Percentiles rank a stretch among this genome's conserved stretches.
phyloP scores from a whole-genome alignment of 768 basidiomycete genomes.

The Inosperma sp. region DNA sequence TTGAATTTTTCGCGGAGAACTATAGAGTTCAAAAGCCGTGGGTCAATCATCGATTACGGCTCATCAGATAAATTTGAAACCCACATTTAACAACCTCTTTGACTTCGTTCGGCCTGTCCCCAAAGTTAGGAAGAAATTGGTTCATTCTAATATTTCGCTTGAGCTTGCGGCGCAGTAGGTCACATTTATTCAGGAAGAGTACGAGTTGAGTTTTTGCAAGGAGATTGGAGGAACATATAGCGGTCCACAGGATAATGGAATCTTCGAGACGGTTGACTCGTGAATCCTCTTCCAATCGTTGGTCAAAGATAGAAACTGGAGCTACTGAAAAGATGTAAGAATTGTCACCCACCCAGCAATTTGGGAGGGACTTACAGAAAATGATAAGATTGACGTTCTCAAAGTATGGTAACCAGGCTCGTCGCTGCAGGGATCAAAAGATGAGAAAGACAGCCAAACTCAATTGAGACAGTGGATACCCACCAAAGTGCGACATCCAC shows the following conservation, averaged over 20 bases:
- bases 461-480: slow-evolving; percentile 15
- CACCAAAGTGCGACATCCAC: slow-evolving; percentile 66
- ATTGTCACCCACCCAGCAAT: too few species aligned
- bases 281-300: slow-evolving; percentile 64
- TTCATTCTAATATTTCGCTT: slow-evolving; percentile 53
- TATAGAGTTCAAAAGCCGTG: too few species aligned
- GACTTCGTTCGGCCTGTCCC: slow-evolving; percentile 63
- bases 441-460: neutral
- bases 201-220: slow-evolving; percentile 58
- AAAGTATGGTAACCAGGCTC: slow-evolving; percentile 78
- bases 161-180: slow-evolving; percentile 63
- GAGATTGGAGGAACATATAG: slow-evolving; percentile 61
- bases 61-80: slow-evolving; percentile 20
- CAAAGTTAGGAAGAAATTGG: slow-evolving; percentile 61
- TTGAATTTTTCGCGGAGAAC: slow-evolving; percentile 69
- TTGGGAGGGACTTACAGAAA: slow-evolving; percentile 43
- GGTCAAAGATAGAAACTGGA: slow-evolving; percentile 78
- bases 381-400: slow-evolving; percentile 76
- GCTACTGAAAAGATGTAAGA: too few species aligned
- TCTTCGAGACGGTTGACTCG: slow-evolving; percentile 71
- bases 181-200: slow-evolving; percentile 65
- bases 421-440: slow-evolving; percentile 43
- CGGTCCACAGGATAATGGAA: slow-evolving; percentile 67
- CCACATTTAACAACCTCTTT: slow-evolving; percentile 59
- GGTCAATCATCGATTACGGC: too few species aligned